Conservation (phyloP, 2,329 filamentous ascomycete species). For the Clonostachys solani region DNA sequence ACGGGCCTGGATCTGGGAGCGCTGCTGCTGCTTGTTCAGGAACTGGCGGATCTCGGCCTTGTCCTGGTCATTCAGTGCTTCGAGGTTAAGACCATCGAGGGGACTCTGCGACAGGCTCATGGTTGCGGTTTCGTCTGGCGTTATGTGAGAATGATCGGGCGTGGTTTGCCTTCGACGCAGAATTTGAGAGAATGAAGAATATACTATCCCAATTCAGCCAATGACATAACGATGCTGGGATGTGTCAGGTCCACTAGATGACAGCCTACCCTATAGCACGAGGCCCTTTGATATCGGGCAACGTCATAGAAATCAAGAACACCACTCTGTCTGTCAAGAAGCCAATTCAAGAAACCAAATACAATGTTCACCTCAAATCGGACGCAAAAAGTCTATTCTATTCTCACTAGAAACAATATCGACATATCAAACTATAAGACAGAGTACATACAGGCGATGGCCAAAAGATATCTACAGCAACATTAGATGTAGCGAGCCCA, state of each 20-base stretch:
- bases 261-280: too few species aligned
- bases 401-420: neutral
- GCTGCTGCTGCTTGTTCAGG: constrained; percentile 79
- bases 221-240: neutral
- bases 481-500: constrained; percentile 39
- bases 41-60: constrained; percentile 87
- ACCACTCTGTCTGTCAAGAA: neutral
- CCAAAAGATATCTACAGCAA: neutral
- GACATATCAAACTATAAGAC: constrained; percentile 1
- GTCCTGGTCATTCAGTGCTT: constrained; percentile 74
- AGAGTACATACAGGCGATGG: neutral
- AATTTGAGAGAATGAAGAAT: too few species aligned
- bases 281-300: too few species aligned
- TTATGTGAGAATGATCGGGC: too few species aligned
- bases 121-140: neutral
- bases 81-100: constrained; percentile 58
- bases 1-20: constrained; percentile 64
- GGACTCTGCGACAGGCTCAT: constrained; percentile 29
- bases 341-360: neutral
- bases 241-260: too few species aligned
- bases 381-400: neutral
- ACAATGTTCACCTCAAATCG: neutral
- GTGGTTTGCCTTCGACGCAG: too few species aligned
- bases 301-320: constrained; percentile 1
- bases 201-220: too few species aligned